A percentile compares a stretch with the other conserved stretches of the same genome.
These are phyloP conservation scores for Sugiyamaella americana DNA, from an alignment of 805 yeast species.

Conservation along the genomic window DNA sequence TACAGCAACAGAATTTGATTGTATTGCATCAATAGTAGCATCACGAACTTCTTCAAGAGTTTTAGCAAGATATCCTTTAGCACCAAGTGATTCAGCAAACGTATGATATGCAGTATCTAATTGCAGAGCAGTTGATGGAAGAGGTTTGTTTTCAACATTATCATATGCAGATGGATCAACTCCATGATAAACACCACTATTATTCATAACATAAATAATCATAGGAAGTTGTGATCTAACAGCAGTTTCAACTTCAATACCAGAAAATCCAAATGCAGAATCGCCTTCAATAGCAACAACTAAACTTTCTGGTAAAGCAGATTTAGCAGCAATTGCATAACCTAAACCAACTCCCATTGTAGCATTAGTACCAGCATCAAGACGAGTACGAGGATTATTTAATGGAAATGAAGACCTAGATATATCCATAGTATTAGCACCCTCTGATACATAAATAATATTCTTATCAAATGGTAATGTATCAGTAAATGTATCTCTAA, in stretches of 20 bases:
- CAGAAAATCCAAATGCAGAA: conserved; percentile 73
- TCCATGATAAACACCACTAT: conserved; percentile 69
- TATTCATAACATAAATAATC: conserved; percentile 61
- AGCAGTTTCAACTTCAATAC: conserved; percentile 66
- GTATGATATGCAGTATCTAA: conserved; percentile 52
- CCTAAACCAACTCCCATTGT: conserved; percentile 76
- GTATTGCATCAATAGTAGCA: conserved; percentile 34
- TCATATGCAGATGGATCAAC: conserved; percentile 33
- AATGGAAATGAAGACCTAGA: conserved; percentile 58
- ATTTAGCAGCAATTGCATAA: conserved; percentile 59
- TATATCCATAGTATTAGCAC: conserved; percentile 74
- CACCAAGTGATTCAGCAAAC: conserved; percentile 52
- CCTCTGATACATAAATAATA: conserved; percentile 51
- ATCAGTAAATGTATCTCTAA: conserved; percentile 37
- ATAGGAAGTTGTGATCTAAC: conserved; percentile 49
- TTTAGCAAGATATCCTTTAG: conserved; percentile 43
- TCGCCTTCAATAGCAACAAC: conserved; percentile 66
- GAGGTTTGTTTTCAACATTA: conserved; percentile 22
- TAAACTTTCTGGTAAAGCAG: conserved; percentile 37
- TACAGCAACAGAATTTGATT: conserved; percentile 37
- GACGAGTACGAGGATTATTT: conserved; percentile 44
- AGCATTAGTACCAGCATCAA: conserved; percentile 73
- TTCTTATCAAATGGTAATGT: conserved; percentile 8
- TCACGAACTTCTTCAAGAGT: conserved; percentile 37
- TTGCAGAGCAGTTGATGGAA: conserved; percentile 58